A percentile compares a stretch with the other conserved stretches of the same genome.
phyloP scores from a whole-genome alignment of 176 grass and related monocot genomes.

The Secale cereale region DNA sequence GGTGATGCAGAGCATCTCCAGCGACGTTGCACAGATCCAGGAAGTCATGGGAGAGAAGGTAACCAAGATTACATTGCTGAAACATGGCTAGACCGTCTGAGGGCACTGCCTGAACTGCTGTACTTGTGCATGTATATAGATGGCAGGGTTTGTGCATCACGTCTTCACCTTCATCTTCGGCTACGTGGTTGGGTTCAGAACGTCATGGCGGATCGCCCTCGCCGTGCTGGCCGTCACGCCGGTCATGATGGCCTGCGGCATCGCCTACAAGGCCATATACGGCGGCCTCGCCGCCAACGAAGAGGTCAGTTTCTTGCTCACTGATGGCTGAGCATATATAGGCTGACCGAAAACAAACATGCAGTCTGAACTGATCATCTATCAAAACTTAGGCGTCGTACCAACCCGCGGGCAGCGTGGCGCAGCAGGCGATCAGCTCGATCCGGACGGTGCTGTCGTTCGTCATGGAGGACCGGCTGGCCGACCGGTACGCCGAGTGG shows the following conservation, averaged over 20 bases:
- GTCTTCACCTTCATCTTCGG: slow-evolving; percentile 72
- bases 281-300: slow-evolving; percentile 63
- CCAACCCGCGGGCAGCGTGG: slow-evolving; percentile 46
- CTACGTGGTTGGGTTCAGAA: slow-evolving; percentile 56
- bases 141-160: slow-evolving; percentile 59
- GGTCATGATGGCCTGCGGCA: slow-evolving; percentile 52
- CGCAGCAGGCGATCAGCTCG: slow-evolving; percentile 68
- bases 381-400: slow-evolving; percentile 43
- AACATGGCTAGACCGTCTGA: neutral
- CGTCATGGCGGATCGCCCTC: slow-evolving; percentile 57
- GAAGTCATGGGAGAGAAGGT: slow-evolving; percentile 75
- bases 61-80: neutral
- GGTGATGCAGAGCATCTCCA: slow-evolving; percentile 73
- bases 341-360: neutral
- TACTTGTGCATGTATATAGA: neutral
- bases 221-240: slow-evolving; percentile 58
- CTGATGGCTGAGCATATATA: neutral
- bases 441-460: slow-evolving; percentile 64
- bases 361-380: neutral
- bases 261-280: slow-evolving; percentile 61
- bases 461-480: slow-evolving; percentile 63
- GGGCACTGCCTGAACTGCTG: too few relatives aligned
- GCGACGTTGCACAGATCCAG: slow-evolving; percentile 63
- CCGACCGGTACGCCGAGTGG: slow-evolving; percentile 36
- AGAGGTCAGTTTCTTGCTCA: slow-evolving; percentile 31